Evolutionary conservation across 192 early-diverging fungal genomes (phyloP).

Genomic region (Linnemannia hyalina): DNA sequence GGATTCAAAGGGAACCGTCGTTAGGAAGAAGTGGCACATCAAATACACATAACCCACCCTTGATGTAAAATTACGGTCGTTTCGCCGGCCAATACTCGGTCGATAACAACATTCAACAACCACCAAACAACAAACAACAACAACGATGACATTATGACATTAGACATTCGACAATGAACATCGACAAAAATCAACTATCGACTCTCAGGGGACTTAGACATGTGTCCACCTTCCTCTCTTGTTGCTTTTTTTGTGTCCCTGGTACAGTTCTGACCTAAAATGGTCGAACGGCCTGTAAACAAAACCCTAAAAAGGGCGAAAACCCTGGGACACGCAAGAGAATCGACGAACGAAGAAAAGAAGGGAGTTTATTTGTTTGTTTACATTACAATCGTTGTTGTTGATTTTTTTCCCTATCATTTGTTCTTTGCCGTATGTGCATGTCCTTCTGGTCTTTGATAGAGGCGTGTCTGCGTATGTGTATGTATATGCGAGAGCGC

Average conservation of each 20-base stretch:
- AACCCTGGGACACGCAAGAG: background rate
- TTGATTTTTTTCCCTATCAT: background rate
- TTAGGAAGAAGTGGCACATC: background rate
- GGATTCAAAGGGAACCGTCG: background rate
- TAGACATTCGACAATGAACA: background rate
- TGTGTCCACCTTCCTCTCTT: background rate
- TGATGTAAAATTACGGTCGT: background rate
- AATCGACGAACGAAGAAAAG: background rate
- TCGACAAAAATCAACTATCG: background rate
- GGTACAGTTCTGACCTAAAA: conserved; percentile 2
- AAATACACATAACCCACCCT: background rate
- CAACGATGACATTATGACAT: background rate
- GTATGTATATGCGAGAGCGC: background rate
- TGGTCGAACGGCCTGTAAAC: background rate
- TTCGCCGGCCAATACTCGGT: background rate
- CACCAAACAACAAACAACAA: background rate
- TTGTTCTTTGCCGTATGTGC: background rate
- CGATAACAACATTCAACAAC: background rate
- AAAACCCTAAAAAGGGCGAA: conserved; percentile 10
- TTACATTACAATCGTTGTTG: background rate
- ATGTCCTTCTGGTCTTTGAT: background rate
- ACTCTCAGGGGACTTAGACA: background rate
- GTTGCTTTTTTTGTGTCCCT: background rate
- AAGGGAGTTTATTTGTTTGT: background rate
- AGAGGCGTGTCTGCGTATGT: background rate